Evolutionary conservation across 2,329 filamentous ascomycete species (phyloP).

Genomic region (Nothophoma quercina): DNA sequence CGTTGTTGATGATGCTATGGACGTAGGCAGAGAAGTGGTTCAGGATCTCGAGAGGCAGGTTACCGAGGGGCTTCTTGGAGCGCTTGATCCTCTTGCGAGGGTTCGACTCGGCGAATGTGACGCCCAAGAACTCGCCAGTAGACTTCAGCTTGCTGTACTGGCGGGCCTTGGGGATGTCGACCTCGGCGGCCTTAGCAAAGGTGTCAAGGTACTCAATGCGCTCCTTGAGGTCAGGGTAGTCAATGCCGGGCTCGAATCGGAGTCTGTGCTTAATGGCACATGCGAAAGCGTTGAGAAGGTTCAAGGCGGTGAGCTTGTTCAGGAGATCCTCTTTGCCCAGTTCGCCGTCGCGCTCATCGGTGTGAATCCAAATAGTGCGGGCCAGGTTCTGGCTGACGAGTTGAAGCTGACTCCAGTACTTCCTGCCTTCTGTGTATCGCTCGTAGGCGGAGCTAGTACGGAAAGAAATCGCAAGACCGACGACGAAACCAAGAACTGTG

Average conservation of each 20-base stretch:
- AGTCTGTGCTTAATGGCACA: constrained; percentile 81
- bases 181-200: constrained; percentile 69
- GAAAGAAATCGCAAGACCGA: constrained; percentile 80
- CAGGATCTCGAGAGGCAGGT: constrained; percentile 83
- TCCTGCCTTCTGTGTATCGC: constrained; percentile 67
- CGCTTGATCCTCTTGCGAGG: constrained; percentile 80
- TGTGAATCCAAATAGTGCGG: constrained; percentile 84
- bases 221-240: constrained; percentile 76
- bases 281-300: constrained; percentile 80
- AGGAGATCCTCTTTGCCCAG: constrained; percentile 71
- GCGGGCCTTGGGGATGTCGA: constrained; percentile 44
- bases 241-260: constrained; percentile 81
- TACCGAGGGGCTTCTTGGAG: constrained; percentile 75
- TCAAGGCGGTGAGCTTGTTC: constrained; percentile 75
- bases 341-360: constrained; percentile 65
- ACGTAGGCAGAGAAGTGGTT: constrained; percentile 74
- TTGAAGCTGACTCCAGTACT: constrained; percentile 67
- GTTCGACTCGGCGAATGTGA: constrained; percentile 79
- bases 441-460: constrained; percentile 80
- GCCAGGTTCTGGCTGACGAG: constrained; percentile 65
- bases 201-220: constrained; percentile 77
- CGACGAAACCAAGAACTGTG: constrained; percentile 82
- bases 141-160: constrained; percentile 61
- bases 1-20: constrained; percentile 65
- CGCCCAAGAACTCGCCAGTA: constrained; percentile 75